Evolutionary conservation across 768 basidiomycete species (phyloP), one percentile per base, ranked within the genome.

Genomic region (Leccinum imitatum): DNA sequence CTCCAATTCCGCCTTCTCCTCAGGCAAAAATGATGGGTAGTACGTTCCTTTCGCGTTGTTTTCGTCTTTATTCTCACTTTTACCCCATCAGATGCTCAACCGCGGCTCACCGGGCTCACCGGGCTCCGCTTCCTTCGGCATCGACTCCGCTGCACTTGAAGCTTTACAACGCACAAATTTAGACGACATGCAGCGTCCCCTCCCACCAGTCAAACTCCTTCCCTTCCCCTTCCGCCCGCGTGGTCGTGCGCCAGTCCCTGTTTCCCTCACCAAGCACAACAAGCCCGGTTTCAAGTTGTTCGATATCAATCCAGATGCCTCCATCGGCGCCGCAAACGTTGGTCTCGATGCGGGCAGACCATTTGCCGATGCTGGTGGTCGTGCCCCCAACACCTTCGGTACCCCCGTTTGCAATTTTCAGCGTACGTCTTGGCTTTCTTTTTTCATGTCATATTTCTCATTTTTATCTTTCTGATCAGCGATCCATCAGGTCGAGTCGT

Each of bases 401-500:
- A 90, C 90, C 35, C 93, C 93, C 23, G 25, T 98, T 98, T 76
- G 81, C 90, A 33, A 96, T 93, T 71, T 97, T 98, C 74, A 85
- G 93, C 96, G 92, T 95, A 80, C 52, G 91, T 83, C 31, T 59
- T 54, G 4, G 31, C 59, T 55, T 50, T 59, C 41, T 61, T 65
- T 39, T 39, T 59, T 57, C 3, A 10, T 41, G 33, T 14, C 23
- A 8, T 60, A 19, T 35, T 41, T 55, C 53, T 60, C 23, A 57
- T 60, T 37, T 54, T 50, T 39, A 6, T 25, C 62, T 15, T 33
- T 39, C 27, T 27, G 27, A 58, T 59, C 46, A 97, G 95, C 61
- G 96, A 99, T 78, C 94, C 95, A 0, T 94, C 93, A 2, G 96
- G 97, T n/a, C 87, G 87, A 0, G 87, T 99, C 66, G 94, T 93